Evolutionary conservation across 2,329 filamentous ascomycete genomes (phyloP).

Genomic region (Clarireedia paspali): DNA sequence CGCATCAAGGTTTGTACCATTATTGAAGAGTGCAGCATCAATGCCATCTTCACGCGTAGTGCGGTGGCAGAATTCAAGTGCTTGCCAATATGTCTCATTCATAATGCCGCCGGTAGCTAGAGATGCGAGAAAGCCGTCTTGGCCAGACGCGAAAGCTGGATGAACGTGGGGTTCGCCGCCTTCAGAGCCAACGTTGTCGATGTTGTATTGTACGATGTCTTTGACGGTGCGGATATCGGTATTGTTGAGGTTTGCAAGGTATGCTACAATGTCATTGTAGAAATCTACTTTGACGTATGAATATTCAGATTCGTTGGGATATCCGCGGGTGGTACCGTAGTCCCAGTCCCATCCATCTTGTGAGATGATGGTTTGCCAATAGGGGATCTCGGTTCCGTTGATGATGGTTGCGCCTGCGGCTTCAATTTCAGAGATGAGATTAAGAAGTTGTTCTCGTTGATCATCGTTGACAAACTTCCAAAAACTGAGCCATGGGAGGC

Average conservation of each 20-base stretch:
- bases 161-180: slow-evolving; percentile 54
- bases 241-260: slow-evolving; percentile 48
- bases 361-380: slow-evolving; percentile 53
- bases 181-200: slow-evolving; percentile 56
- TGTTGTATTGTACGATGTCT: slow-evolving; percentile 58
- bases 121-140: slow-evolving; percentile 62
- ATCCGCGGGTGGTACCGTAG: slow-evolving; percentile 53
- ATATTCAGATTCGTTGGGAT: slow-evolving; percentile 66
- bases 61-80: slow-evolving; percentile 52
- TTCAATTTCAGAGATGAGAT: slow-evolving; percentile 45
- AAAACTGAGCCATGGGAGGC: slow-evolving; percentile 64
- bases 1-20: slow-evolving; percentile 42
- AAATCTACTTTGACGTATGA: slow-evolving; percentile 66
- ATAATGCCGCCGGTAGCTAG: slow-evolving; percentile 51
- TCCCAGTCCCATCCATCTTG: slow-evolving; percentile 70
- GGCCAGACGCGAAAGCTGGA: slow-evolving; percentile 61
- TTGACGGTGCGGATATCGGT: slow-evolving; percentile 45
- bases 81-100: slow-evolving; percentile 60
- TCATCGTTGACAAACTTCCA: slow-evolving; percentile 54
- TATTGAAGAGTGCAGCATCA: slow-evolving; percentile 52
- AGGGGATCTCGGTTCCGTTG: slow-evolving; percentile 61
- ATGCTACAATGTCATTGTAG: slow-evolving; percentile 43
- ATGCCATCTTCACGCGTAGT: slow-evolving; percentile 58
- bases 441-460: slow-evolving; percentile 46
- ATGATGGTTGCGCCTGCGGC: slow-evolving; percentile 58